These are phyloP conservation scores for Sphaerostilbella broomeana DNA, from an alignment of 2,329 filamentous ascomycete species.

Conservation along the genomic window DNA sequence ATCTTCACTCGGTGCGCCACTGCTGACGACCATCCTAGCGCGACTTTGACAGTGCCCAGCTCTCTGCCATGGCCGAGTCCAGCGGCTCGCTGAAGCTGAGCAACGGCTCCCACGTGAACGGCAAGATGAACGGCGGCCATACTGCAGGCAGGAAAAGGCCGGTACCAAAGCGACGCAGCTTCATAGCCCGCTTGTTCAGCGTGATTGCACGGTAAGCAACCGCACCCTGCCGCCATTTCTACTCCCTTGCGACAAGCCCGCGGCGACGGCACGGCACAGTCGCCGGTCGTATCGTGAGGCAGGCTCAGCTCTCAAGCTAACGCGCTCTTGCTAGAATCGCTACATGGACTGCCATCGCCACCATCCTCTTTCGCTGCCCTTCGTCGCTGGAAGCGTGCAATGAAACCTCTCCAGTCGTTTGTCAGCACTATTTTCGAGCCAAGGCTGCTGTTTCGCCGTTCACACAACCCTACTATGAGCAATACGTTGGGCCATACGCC, in stretches of 20 bases:
- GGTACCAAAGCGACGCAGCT: slow-evolving; percentile 21
- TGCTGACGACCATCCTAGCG: slow-evolving; percentile 2
- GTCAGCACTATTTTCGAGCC: slow-evolving; percentile 71
- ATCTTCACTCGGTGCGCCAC: slow-evolving; percentile 9
- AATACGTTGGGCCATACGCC: slow-evolving; percentile 78
- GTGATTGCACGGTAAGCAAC: slow-evolving; percentile 46
- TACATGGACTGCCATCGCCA: slow-evolving; percentile 82
- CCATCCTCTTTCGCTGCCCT: slow-evolving; percentile 77
- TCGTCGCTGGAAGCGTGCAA: slow-evolving; percentile 59
- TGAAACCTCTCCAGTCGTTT: slow-evolving; percentile 67
- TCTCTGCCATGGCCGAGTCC: slow-evolving; percentile 30
- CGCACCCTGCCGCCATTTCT: neutral
- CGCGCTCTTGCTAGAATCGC: slow-evolving; percentile 50
- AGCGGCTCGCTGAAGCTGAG: slow-evolving; percentile 27
- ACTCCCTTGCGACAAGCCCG: neutral
- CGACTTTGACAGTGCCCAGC: slow-evolving; percentile 15
- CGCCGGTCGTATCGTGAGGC: slow-evolving; percentile 1
- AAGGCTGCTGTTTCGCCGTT: slow-evolving; percentile 62
- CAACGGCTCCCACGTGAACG: slow-evolving; percentile 35
- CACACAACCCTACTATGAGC: slow-evolving; percentile 75
- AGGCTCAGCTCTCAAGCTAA: no score
- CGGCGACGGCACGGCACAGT: neutral
- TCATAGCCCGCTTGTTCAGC: slow-evolving; percentile 37
- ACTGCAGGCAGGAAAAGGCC: slow-evolving; percentile 17
- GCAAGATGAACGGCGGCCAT: slow-evolving; percentile 28